Base-by-base conservation (phyloP, 2,329 filamentous ascomycete genomes). In the Claviceps arundinis region DNA sequence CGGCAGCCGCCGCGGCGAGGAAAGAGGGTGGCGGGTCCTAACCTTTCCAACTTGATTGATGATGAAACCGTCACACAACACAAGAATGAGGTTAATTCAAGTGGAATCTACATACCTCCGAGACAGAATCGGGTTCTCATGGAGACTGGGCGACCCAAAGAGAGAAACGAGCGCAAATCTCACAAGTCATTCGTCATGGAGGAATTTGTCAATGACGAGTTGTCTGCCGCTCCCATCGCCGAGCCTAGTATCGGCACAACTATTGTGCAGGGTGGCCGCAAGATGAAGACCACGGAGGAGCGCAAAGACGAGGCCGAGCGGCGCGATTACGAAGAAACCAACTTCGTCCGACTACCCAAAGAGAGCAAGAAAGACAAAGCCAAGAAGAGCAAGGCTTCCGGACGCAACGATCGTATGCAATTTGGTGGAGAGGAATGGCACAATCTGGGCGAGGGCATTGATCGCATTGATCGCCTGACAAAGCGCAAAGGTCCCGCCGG, bases 401-500 rank as follows among this genome's bases (percentile, higher is more conserved):
- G 72, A 9, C 66, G 71, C 58, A 70, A 66, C 57, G 64, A 71
- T 61, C 69, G 82, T 75, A 68, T 96, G 87, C 70, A 72, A 60
- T 82, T 81, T 70, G 91, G 91, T 56, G 93, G 93, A 50, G 93
- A 97, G 69, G 93, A 97, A 64, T 97, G 89, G 88, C 80, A 84
- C 57, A 83, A 85, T 26, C 72, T 98, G 45, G 88, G 87, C 52
- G 84, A 90, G 64, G 89, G 89, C 7, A 80, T 90, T 50, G 88
- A 95, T 68, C 78, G 91, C 45, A 95, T 96, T 67, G 85, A 89
- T 60, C 77, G 83, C 56, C 73, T 95, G 62, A 96, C 90, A 6
- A 81, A 81, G 67, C 79, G 80, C 63, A 87, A 82, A 66, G 74
- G 55, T 73, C 74, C 38, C 73, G 74, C 58, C 65, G 70, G 76